Base-by-base conservation (phyloP, 805 yeast species). In the Cyberlindnera mycetangii region DNA sequence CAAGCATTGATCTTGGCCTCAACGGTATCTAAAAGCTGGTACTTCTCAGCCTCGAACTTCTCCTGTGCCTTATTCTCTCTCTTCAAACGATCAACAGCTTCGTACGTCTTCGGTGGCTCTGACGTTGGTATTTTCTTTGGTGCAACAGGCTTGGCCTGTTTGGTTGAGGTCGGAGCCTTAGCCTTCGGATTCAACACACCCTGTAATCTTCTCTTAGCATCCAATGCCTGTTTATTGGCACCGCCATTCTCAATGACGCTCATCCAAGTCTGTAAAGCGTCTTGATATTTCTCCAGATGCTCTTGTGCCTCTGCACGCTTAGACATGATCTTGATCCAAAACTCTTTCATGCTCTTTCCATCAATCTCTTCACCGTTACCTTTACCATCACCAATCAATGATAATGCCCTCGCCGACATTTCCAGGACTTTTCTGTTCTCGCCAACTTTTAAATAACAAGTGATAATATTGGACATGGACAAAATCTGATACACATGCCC, bases 291-390 rank as follows among this genome's bases (percentile, higher is more conserved):
- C 56, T 93, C 99, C 42, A 81, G 57, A 62, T 80, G 79, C 64
- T 93, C 99, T 32, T 81, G 71, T 2, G 92, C 83, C 58, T 93
- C 97, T 0, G 97, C 97, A 50, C 79, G 78, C 48, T 84, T 79
- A 3, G 76, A 66, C 39, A 79, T 62, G 15, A 92, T 70, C 62
- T 89, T 90, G 19, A 76, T 64, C 84, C 89, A 88, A 63, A 93
- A 80, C 15, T 79, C 81, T 58, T 76, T 79, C 48, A 85, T 72
- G 1, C 72, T 56, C 55, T 83, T 81, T 6, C 75, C 81, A 46
- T 77, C 82, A 35, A 65, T 64, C 24, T 67, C 67, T 37, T 71
- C 75, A 28, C 61, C 68, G 3, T 70, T 64, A 1, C 69, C 67
- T 45, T 66, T 66, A 1, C 55, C 47, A 2, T 68, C 65, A 6